Conservation (phyloP, 495 filamentous ascomycete genomes). For the Podospora australis region DNA sequence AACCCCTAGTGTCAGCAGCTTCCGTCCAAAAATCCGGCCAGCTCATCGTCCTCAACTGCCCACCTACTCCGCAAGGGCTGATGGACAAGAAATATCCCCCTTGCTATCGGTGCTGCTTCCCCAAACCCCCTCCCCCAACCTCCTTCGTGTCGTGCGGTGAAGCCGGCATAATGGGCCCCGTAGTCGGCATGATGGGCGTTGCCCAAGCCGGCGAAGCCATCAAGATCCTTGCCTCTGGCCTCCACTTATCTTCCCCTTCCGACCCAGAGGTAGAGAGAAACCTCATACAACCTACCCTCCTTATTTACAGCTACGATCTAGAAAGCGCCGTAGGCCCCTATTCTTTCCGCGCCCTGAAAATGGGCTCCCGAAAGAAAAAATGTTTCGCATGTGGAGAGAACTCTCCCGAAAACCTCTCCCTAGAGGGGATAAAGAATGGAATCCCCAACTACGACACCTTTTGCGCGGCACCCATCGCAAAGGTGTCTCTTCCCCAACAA, state of each 20-base stretch:
- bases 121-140: conserved; percentile 72
- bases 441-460: conserved; percentile 72
- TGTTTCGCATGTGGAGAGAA: conserved; percentile 71
- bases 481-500: conserved; percentile 37
- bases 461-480: conserved; percentile 46
- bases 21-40: conserved; percentile 84
- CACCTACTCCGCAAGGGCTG: conserved; percentile 41
- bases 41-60: conserved; percentile 74
- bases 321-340: conserved; percentile 34
- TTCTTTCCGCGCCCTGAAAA: conserved; percentile 64
- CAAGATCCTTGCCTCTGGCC: conserved; percentile 57
- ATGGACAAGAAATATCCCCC: conserved; percentile 46
- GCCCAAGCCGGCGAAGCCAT: conserved; percentile 86
- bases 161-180: conserved; percentile 84
- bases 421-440: conserved; percentile 54
- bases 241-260: conserved; percentile 14
- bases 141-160: conserved; percentile 80
- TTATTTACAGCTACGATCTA: conserved; percentile 65
- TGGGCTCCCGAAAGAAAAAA: conserved; percentile 56
- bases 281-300: conserved; percentile 41
- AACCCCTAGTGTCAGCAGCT: conserved; percentile 81
- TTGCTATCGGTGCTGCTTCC: conserved; percentile 93
- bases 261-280: conserved; percentile 3
- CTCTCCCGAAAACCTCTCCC: conserved; percentile 46
- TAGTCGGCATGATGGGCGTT: conserved; percentile 91